A percentile compares a stretch with the other conserved stretches of the same genome.
Conservation (phyloP, 345 rosid genomes). For the Salix arbutifolia region DNA sequence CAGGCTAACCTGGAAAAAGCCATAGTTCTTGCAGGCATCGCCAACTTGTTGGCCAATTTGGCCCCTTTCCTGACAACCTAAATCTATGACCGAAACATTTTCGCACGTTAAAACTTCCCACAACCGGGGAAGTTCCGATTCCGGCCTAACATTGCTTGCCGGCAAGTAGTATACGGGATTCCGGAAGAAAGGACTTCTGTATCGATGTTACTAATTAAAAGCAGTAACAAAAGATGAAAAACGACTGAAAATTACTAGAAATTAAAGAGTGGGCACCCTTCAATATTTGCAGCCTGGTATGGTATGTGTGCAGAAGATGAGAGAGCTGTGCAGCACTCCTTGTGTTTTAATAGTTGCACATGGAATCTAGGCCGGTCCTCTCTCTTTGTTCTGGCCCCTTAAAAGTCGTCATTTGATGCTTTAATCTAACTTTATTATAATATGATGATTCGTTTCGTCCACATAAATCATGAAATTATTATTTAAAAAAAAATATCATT, state of each 20-base stretch:
- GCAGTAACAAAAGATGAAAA: neutral
- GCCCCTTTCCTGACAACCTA: slow-evolving; percentile 43
- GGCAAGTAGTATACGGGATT: slow-evolving; percentile 44
- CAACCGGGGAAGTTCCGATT: slow-evolving; percentile 62
- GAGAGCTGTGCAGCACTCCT: neutral
- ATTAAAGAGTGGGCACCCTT: neutral
- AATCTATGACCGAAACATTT: slow-evolving; percentile 63
- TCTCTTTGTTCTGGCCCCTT: neutral
- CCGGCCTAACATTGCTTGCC: slow-evolving; percentile 60
- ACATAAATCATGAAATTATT: neutral
- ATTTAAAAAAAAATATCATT: neutral
- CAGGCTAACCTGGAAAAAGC: slow-evolving; percentile 61
- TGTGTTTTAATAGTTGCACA: neutral
- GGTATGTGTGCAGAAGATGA: neutral
- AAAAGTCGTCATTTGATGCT: neutral
- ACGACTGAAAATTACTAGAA: neutral
- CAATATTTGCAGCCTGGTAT: neutral
- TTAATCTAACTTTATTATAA: neutral
- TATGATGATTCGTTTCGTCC: neutral
- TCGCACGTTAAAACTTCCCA: slow-evolving; percentile 48
- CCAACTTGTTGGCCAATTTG: slow-evolving; percentile 36
- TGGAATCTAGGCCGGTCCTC: neutral
- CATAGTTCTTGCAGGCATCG: slow-evolving; percentile 52
- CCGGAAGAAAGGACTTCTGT: slow-evolving; percentile 61
- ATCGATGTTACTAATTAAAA: slow-evolving; percentile 34